These are phyloP conservation scores for Heracleum sosnowskyi DNA, from an alignment of 129 eudicot species.

Conservation along the genomic window DNA sequence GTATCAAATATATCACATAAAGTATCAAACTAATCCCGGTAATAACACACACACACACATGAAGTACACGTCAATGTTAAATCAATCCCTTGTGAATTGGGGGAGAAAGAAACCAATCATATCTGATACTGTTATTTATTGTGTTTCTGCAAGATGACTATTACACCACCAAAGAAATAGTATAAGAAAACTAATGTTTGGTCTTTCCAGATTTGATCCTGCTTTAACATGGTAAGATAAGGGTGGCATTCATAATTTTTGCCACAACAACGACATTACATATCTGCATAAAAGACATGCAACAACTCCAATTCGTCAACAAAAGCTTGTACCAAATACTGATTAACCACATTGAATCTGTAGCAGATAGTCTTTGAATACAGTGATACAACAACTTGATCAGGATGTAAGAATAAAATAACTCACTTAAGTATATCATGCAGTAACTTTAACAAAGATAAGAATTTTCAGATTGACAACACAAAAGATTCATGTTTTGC, in stretches of 20 bases:
- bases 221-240: constrained; percentile 89
- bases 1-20: not conserved
- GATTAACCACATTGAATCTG: not conserved
- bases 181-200: constrained; percentile 76
- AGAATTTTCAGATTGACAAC: not conserved
- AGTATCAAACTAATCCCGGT: too few relatives aligned
- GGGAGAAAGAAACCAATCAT: not conserved
- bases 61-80: not conserved
- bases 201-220: constrained; percentile 99
- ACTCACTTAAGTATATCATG: not conserved
- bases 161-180: not conserved
- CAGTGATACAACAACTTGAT: constrained; percentile 1
- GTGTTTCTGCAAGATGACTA: not conserved
- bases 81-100: not conserved
- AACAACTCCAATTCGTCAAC: not conserved
- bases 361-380: not conserved
- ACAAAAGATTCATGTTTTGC: not conserved
- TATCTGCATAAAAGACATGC: constrained; percentile 47
- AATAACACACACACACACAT: not conserved
- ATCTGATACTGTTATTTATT: not conserved
- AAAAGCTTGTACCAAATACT: not conserved
- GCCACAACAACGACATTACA: constrained; percentile 99
- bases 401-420: not conserved
- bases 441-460: not conserved
- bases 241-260: constrained; percentile 92